Evolutionary conservation across 345 rosid genomes (phyloP).

Genomic region (Gossypium arboreum): DNA sequence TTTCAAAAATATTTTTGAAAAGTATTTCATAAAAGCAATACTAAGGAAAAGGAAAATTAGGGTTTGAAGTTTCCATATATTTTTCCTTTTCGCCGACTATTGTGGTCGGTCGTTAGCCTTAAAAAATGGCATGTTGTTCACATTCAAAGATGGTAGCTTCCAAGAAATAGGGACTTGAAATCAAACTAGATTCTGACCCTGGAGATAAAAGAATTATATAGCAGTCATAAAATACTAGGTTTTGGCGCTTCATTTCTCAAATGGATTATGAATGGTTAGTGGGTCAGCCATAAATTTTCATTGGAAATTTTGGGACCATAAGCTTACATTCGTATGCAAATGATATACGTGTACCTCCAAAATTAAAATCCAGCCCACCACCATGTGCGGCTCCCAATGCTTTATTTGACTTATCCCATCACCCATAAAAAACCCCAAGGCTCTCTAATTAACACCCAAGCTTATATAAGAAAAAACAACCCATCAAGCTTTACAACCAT

Average conservation of each 20-base stretch:
- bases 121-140: background rate
- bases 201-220: too few species aligned
- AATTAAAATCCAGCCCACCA: background rate
- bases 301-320: background rate
- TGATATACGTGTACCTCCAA: background rate
- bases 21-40: too few species aligned
- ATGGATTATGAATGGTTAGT: too few species aligned
- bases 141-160: background rate
- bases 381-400: too few species aligned
- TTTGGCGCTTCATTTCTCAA: too few species aligned
- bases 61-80: background rate
- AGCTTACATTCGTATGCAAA: background rate
- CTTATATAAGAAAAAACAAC: background rate
- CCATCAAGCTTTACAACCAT: background rate
- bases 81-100: background rate
- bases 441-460: too few species aligned
- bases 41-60: background rate
- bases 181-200: background rate
- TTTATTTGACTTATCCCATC: too few species aligned
- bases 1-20: too few species aligned
- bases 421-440: too few species aligned
- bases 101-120: background rate
- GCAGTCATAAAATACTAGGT: too few species aligned
- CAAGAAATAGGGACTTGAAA: constrained; percentile 6
- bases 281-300: background rate